Evolutionary conservation across 805 yeast species (phyloP).

Genomic region (Metschnikowia cerradonensis): DNA sequence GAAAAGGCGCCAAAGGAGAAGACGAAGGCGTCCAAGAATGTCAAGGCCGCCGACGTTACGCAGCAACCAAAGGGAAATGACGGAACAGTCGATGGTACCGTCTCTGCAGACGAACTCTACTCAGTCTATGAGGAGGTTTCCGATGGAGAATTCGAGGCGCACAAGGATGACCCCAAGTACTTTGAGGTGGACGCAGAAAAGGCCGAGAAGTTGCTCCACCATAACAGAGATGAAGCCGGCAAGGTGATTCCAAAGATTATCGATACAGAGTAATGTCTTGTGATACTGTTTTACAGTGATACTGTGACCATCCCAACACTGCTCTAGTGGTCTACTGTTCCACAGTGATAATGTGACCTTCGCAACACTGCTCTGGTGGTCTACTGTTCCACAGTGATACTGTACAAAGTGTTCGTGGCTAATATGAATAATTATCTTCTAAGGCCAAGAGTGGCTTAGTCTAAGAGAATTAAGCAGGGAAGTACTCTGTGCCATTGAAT

Average conservation of each 20-base stretch:
- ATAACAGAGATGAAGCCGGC: conserved; percentile 6
- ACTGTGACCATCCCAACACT: no score
- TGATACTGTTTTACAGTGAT: no score
- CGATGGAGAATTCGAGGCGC: conserved; percentile 42
- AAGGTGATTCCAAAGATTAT: conserved; percentile 1
- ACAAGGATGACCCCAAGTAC: conserved; percentile 48
- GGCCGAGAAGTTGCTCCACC: conserved; percentile 16
- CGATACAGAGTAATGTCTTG: background rate
- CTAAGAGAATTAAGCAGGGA: no score
- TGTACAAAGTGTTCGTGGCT: no score
- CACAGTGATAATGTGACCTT: no score
- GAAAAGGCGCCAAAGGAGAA: conserved; percentile 3
- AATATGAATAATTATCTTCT: no score
- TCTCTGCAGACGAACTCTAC: conserved; percentile 15
- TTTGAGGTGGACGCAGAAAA: conserved; percentile 29
- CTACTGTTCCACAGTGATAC: no score
- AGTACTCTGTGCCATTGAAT: no score
- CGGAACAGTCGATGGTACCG: conserved; percentile 13
- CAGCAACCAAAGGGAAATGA: conserved; percentile 9
- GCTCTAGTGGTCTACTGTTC: no score
- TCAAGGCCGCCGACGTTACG: conserved; percentile 7
- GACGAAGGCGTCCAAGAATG: conserved; percentile 1
- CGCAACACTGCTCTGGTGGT: no score
- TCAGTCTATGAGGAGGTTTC: conserved; percentile 46
- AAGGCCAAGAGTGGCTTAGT: no score